Evolutionary conservation across 345 rosid species (phyloP).

Genomic region (Euphorbia tirucalli): DNA sequence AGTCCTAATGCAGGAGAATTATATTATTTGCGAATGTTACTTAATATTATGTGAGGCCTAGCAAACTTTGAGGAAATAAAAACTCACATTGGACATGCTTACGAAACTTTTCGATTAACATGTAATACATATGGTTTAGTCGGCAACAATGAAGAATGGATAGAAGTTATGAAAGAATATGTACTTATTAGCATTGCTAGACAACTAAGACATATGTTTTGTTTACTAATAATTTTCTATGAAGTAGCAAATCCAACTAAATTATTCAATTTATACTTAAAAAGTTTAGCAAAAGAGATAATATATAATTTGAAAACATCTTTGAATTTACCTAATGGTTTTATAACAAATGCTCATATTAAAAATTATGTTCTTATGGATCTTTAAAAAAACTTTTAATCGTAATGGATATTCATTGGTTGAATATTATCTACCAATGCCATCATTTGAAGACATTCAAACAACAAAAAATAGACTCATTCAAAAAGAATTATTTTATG

Average conservation of each 20-base stretch:
- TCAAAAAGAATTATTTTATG: not conserved
- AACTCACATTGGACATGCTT: fast-evolving
- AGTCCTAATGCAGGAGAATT: not conserved
- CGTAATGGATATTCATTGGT: not conserved
- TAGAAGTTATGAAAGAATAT: not conserved
- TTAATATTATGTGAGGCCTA: not conserved
- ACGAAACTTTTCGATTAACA: not conserved
- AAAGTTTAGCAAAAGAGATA: not conserved
- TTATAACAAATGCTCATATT: too few species aligned
- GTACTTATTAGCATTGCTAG: fast-evolving
- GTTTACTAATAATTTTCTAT: not conserved
- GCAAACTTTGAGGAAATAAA: not conserved
- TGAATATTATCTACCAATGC: not conserved
- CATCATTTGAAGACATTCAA: not conserved
- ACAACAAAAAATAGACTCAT: not conserved
- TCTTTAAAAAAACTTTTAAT: not conserved
- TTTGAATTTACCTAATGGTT: too few species aligned
- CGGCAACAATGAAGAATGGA: not conserved
- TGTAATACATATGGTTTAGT: not conserved
- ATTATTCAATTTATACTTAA: not conserved
- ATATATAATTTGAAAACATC: too few species aligned
- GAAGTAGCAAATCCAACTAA: not conserved
- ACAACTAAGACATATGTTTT: not conserved
- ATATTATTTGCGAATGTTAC: not conserved
- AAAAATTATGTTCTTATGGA: not conserved